Evolutionary conservation across 108 stramenopile species (phyloP).

Genomic region (Skeletonema marinoi): DNA sequence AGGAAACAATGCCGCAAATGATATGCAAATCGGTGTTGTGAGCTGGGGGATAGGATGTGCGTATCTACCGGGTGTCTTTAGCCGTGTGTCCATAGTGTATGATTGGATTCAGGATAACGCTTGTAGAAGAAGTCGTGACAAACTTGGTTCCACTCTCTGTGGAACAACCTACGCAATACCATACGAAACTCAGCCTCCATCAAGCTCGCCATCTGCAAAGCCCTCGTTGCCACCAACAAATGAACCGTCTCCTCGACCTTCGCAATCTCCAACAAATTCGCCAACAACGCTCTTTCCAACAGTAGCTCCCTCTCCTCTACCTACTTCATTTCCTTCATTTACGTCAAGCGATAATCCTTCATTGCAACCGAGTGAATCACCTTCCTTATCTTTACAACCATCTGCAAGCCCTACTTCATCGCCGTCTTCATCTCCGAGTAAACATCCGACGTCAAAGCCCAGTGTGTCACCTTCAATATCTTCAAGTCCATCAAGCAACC

Average conservation of each 20-base stretch:
- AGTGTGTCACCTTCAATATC: too few relatives aligned
- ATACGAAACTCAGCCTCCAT: neutral
- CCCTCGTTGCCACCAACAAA: neutral
- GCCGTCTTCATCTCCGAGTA: too few relatives aligned
- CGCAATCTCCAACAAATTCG: neutral
- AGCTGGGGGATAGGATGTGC: slow-evolving; percentile 17
- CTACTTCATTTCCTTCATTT: too few relatives aligned
- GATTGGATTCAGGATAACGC: slow-evolving; percentile 1
- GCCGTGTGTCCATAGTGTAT: neutral
- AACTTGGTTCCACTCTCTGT: too few relatives aligned
- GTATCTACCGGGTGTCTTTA: slow-evolving; percentile 8
- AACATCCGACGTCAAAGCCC: too few relatives aligned
- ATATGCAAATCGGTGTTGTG: slow-evolving; percentile 6
- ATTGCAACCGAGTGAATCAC: too few relatives aligned
- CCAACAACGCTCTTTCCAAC: neutral
- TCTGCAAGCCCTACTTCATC: too few relatives aligned
- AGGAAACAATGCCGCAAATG: neutral
- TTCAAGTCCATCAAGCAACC: too few relatives aligned
- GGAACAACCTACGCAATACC: neutral
- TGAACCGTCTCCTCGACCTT: neutral
- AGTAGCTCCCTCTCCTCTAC: too few relatives aligned
- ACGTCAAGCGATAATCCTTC: neutral
- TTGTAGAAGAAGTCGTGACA: neutral
- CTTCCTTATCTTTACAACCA: too few relatives aligned
- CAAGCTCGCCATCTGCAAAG: neutral